Evolutionary conservation across 352 stramenopile species (phyloP), one percentile per base, ranked within the genome.

Genomic region (Pythium angustatum): DNA sequence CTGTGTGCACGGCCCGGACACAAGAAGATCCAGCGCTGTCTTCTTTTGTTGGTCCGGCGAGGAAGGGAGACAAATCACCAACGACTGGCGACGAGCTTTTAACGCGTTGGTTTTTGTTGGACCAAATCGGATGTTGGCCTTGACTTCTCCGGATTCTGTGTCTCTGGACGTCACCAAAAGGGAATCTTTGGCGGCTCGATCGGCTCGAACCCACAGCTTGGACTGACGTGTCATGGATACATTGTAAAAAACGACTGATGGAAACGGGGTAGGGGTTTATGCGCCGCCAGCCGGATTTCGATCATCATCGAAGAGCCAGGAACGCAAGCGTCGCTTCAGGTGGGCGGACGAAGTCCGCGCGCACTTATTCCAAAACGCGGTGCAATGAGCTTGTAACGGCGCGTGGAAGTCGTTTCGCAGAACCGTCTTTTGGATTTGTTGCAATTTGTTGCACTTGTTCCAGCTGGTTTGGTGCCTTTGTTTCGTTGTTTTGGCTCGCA

Each of bases 201-300:
- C 5, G 36, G 40, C 40, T 22, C 40, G 40, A 45, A n/a, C 40
- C 3, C 36, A 21, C n/a, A 17, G 7, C 26, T 10, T 26, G 2
- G 40, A 45, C 40, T 45, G 40, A 45, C 40, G 40, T 45, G 40
- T 45, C 26, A 45, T 45, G 40, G 40, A 45, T 45, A 45, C 40
- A 45, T 45, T n/a, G 40, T 45, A 45, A 26, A n/a, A n/a, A n/a
- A n/a, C n/a, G 30, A 56, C 30, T 38, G 1, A 30, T 22, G 11
- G 33, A 58, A n/a, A n/a, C n/a, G 53, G 53, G 53, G 2, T 61
- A 61, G 53, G 53, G 53, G 22, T 61, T 51, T 45, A 31, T 43
- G 28, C 2, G 27, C 21, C 26, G 17, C n/a, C 14, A 55, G 30
- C 28, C 48, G 30, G 28, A 41, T 55, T 12, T n/a, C n/a, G 53